Conservation (phyloP, 176 grass and related monocot species). For the Urochloa ruziziensis region DNA sequence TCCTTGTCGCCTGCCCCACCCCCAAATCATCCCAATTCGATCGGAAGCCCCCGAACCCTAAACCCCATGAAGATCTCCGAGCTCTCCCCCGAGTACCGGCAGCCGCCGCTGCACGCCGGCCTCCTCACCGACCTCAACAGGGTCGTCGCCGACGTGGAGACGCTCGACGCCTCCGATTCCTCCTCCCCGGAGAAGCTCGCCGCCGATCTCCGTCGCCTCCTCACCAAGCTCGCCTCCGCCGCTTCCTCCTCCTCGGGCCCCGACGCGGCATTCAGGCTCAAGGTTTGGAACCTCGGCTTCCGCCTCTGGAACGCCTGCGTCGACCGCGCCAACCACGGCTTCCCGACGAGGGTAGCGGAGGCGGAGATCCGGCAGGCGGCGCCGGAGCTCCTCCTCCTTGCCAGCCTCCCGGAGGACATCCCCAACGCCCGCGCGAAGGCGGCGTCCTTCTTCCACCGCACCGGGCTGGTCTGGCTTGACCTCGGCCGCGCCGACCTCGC, state of each 20-base stretch:
- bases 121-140: constrained; percentile 63
- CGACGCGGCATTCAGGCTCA: constrained; percentile 41
- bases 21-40: constrained; percentile 22
- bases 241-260: constrained; percentile 34
- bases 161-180: constrained; percentile 37
- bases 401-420: constrained; percentile 42
- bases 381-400: constrained; percentile 69
- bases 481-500: constrained; percentile 69
- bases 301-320: constrained; percentile 91
- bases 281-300: constrained; percentile 78
- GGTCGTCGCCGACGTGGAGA: constrained; percentile 55
- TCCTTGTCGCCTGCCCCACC: constrained; percentile 45
- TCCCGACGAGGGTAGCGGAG: constrained; percentile 32
- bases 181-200: constrained; percentile 47
- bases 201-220: constrained; percentile 41
- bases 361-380: constrained; percentile 79
- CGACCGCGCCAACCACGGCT: constrained; percentile 69
- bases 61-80: constrained; percentile 91
- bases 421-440: constrained; percentile 61
- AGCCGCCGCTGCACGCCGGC: constrained; percentile 27
- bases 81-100: constrained; percentile 81
- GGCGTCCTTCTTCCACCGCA: constrained; percentile 72
- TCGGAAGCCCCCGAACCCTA: constrained; percentile 20
- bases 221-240: constrained; percentile 50
- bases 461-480: constrained; percentile 73